Percentiles rank a stretch among this genome's conserved stretches.
Evolutionary conservation across 2,329 filamentous ascomycete species (phyloP).

Genomic region (Botrytis porri): DNA sequence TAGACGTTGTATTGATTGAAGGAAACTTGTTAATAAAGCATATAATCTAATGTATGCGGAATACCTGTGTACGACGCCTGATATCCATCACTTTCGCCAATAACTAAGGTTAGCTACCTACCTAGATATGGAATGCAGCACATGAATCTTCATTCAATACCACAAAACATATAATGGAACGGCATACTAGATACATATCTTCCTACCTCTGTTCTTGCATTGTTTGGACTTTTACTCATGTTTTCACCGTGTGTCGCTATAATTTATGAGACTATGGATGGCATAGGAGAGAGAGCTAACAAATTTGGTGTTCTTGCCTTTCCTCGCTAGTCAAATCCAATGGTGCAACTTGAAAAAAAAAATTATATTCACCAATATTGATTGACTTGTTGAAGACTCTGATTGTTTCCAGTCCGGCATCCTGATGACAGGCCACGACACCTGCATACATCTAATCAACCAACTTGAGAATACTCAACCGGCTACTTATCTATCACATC

Average conservation of each 20-base stretch:
- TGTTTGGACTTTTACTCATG: neutral
- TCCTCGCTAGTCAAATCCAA: constrained; percentile 12
- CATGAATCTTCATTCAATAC: neutral
- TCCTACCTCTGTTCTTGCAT: neutral
- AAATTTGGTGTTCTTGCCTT: constrained; percentile 14
- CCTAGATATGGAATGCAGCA: neutral
- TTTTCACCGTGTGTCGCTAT: neutral
- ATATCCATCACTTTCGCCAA: neutral
- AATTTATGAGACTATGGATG: neutral
- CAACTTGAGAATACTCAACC: neutral
- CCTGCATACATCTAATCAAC: neutral
- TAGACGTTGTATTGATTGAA: neutral
- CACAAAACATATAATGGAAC: neutral
- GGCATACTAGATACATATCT: neutral
- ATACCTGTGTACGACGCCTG: neutral
- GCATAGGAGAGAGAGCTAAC: neutral
- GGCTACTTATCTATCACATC: neutral
- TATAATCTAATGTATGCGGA: neutral
- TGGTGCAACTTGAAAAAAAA: neutral
- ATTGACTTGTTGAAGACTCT: neutral
- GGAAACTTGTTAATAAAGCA: neutral
- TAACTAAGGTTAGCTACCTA: too few species aligned
- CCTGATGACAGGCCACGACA: neutral
- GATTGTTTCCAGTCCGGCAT: neutral
- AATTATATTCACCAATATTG: neutral